Conservation (phyloP, 805 yeast species). For the Brettanomyces anomalus region DNA sequence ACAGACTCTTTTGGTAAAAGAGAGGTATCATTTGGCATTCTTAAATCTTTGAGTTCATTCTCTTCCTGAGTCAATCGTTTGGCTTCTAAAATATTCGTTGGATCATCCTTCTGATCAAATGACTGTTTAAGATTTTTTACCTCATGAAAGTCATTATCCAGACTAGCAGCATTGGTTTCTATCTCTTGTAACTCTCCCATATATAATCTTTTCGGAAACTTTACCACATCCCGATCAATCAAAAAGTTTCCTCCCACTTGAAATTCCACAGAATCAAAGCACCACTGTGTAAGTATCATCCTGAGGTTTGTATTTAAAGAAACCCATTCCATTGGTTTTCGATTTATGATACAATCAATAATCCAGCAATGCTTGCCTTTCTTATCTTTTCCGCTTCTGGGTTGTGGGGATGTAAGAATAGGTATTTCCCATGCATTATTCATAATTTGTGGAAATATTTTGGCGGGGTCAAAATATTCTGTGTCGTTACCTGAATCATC, state of each 20-base stretch:
- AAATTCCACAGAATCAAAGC: conserved; percentile 67
- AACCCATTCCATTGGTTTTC: conserved; percentile 54
- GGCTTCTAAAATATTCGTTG: conserved; percentile 36
- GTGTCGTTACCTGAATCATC: conserved; percentile 1
- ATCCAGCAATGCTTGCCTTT: conserved; percentile 57
- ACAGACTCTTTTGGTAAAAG: background rate
- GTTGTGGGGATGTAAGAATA: conserved; percentile 52
- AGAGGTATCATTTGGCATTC: background rate
- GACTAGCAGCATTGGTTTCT: conserved; percentile 32
- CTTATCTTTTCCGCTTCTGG: conserved; percentile 52
- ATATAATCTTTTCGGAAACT: conserved; percentile 60
- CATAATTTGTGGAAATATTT: conserved; percentile 54
- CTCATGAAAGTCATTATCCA: conserved; percentile 29
- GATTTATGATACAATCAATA: conserved; percentile 73
- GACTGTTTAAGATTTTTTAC: conserved; percentile 22
- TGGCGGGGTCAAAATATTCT: conserved; percentile 40
- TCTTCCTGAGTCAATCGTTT: conserved; percentile 18
- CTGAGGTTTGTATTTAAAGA: conserved; percentile 48
- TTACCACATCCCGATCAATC: conserved; percentile 50
- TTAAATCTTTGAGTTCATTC: conserved; percentile 1
- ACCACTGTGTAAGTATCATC: conserved; percentile 70
- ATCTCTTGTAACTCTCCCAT: conserved; percentile 56
- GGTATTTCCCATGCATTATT: conserved; percentile 83
- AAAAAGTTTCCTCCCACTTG: conserved; percentile 21
- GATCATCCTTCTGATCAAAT: conserved; percentile 30